Percentiles rank a stretch among this genome's conserved stretches.
These are phyloP conservation scores for Aspergillus aculeatinus DNA, from an alignment of 2,329 filamentous ascomycete species.

Conservation along the genomic window DNA sequence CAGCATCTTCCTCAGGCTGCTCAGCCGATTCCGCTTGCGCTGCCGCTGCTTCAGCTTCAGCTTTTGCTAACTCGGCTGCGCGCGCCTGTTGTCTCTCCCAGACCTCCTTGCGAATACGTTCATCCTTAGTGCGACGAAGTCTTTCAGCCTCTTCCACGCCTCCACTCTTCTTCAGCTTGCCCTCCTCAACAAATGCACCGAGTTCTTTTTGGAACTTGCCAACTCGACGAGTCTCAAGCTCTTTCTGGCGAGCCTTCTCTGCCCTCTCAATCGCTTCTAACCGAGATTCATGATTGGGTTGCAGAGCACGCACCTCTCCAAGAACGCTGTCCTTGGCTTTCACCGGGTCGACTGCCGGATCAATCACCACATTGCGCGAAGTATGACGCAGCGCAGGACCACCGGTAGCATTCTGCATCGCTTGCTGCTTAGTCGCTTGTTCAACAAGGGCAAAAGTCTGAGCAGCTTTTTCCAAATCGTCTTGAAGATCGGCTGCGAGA, in stretches of 20 bases:
- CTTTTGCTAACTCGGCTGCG: constrained; percentile 50
- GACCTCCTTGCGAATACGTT: constrained; percentile 76
- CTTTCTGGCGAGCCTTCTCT: constrained; percentile 84
- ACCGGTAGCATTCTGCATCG: constrained; percentile 61
- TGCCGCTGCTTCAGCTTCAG: constrained; percentile 28
- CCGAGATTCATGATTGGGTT: constrained; percentile 89
- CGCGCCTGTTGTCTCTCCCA: constrained; percentile 55
- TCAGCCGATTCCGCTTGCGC: constrained; percentile 21
- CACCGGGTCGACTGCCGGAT: constrained; percentile 64
- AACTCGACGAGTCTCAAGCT: constrained; percentile 71
- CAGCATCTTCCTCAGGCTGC: constrained; percentile 9
- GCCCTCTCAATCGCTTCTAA: constrained; percentile 97
- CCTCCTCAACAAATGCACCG: constrained; percentile 78
- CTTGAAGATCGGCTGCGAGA: constrained; percentile 83
- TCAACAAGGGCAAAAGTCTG: constrained; percentile 95
- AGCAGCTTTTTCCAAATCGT: constrained; percentile 90
- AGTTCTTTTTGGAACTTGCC: constrained; percentile 86
- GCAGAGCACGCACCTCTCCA: constrained; percentile 87
- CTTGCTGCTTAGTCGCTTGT: constrained; percentile 96
- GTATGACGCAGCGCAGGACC: constrained; percentile 47
- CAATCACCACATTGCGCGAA: constrained; percentile 52
- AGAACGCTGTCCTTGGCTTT: constrained; percentile 88
- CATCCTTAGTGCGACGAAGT: constrained; percentile 78
- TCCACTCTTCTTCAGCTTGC: constrained; percentile 91
- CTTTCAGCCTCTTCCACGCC: constrained; percentile 93